Conservation (phyloP, 2,329 filamentous ascomycete genomes). For the Zasmidium cellare region DNA sequence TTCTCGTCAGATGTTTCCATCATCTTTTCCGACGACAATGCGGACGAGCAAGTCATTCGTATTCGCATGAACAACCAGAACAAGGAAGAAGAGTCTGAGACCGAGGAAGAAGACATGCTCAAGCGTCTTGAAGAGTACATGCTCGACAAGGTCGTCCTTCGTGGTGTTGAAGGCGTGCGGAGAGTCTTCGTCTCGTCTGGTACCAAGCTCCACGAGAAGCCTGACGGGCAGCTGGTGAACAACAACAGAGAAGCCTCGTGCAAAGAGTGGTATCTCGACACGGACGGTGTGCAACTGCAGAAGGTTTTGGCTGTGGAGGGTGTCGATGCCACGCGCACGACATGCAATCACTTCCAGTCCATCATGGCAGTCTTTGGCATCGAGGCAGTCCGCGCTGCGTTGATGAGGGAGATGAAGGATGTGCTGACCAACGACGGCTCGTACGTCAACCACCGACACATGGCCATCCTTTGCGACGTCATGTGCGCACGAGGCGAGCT, state of each 20-base stretch:
- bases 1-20: conserved; percentile 84
- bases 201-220: conserved; percentile 63
- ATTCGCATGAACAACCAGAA: conserved; percentile 67
- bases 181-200: conserved; percentile 91
- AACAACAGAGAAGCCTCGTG: conserved; percentile 73
- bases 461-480: conserved; percentile 91
- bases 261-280: conserved; percentile 95
- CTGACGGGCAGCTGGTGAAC: conserved; percentile 72
- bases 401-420: conserved; percentile 84
- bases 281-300: conserved; percentile 82
- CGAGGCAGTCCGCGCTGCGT: conserved; percentile 82
- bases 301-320: conserved; percentile 84
- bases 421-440: conserved; percentile 98
- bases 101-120: conserved; percentile 87
- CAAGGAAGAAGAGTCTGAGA: conserved; percentile 58
- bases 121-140: conserved; percentile 91
- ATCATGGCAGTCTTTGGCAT: conserved; percentile 94
- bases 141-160: conserved; percentile 84
- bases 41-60: conserved; percentile 90
- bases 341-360: conserved; percentile 94
- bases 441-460: conserved; percentile 97
- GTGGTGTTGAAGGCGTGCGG: conserved; percentile 85
- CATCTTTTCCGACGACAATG: conserved; percentile 97
- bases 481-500: conserved; percentile 95
- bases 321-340: conserved; percentile 81